These are phyloP conservation scores for Panaeolus papilionaceus DNA, from an alignment of 768 basidiomycete species.

Conservation along the genomic window DNA sequence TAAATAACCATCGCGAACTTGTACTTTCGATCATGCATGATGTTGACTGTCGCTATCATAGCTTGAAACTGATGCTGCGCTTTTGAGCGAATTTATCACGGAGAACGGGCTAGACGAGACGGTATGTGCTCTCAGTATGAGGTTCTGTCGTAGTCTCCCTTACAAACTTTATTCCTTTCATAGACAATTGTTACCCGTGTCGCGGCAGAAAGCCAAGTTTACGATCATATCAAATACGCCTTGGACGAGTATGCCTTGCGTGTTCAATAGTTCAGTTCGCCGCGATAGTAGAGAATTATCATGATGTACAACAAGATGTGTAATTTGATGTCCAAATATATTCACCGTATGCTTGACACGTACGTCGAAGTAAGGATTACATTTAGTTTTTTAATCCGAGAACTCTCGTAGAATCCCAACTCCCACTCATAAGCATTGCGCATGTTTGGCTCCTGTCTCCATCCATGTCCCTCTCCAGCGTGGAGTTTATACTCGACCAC, in stretches of 20 bases:
- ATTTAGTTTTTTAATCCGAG: constrained; percentile 32
- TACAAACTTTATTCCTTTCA: not conserved
- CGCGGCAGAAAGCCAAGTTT: not conserved
- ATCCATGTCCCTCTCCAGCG: constrained; percentile 72
- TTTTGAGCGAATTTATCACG: too few species aligned
- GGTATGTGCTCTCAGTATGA: too few species aligned
- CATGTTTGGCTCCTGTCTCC: constrained; percentile 61
- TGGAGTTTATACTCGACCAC: constrained; percentile 65
- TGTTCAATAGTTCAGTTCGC: too few species aligned
- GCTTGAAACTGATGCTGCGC: too few species aligned
- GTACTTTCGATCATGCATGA: too few species aligned
- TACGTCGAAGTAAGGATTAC: not conserved
- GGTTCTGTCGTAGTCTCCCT: too few species aligned
- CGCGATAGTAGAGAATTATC: not conserved
- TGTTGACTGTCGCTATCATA: too few species aligned
- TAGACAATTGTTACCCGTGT: not conserved
- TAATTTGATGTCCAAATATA: too few species aligned
- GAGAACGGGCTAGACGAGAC: too few species aligned
- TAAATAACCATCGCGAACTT: too few species aligned
- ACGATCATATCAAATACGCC: not conserved
- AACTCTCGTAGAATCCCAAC: constrained; percentile 58
- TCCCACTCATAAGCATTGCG: constrained; percentile 59
- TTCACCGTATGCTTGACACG: too few species aligned
- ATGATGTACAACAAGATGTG: not conserved
- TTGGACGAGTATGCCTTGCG: not conserved